Conservation (phyloP, 352 stramenopile genomes). For the Phytophthora citrophthora region DNA sequence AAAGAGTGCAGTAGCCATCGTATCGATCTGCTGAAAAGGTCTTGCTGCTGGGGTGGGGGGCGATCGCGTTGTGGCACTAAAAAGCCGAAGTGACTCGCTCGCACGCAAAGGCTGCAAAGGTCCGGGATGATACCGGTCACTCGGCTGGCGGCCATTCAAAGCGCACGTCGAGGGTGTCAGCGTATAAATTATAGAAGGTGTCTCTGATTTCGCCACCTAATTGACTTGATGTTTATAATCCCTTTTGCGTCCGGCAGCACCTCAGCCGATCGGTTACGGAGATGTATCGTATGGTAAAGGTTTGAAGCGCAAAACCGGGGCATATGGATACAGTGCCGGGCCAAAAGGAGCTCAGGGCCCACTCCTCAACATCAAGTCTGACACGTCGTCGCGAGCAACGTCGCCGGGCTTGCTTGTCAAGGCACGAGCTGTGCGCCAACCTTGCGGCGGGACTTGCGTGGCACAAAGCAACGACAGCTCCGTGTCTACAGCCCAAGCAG, state of each 20-base stretch:
- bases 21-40: constrained; percentile 15
- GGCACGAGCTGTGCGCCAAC: neutral
- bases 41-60: constrained; percentile 10
- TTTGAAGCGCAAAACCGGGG: neutral
- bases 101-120: constrained; percentile 21
- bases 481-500: neutral
- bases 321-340: constrained; percentile 17
- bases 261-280: constrained; percentile 9
- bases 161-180: constrained; percentile 23
- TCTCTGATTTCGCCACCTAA: constrained; percentile 16
- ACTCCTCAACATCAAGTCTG: constrained; percentile 34
- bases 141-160: constrained; percentile 42
- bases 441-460: neutral
- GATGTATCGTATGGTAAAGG: constrained; percentile 10
- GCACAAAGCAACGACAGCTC: neutral
- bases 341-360: neutral
- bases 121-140: constrained; percentile 23
- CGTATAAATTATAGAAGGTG: constrained; percentile 22
- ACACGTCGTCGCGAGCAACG: constrained; percentile 21
- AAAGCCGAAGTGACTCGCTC: constrained; percentile 35
- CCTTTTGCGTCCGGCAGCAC: neutral
- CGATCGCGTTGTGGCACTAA: constrained; percentile 30
- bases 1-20: constrained; percentile 39
- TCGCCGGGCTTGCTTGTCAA: constrained; percentile 9
- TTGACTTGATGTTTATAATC: constrained; percentile 8